Base-by-base conservation (phyloP, 257 asterid species). In the Gentiana straminea region DNA sequence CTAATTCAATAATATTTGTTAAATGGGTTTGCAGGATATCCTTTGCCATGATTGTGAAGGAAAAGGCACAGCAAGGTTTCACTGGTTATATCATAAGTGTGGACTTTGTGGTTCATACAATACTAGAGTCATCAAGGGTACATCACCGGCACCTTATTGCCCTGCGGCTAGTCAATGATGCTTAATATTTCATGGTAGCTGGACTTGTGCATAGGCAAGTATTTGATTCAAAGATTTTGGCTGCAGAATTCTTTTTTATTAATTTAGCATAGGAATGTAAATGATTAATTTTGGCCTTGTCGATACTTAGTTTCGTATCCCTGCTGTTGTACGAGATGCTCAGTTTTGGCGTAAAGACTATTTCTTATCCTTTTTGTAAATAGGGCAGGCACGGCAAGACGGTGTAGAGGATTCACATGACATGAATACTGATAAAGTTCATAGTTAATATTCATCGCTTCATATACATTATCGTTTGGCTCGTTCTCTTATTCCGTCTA, bases 21-120 rank as follows among this genome's bases (percentile, higher is more conserved):
- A 49, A 8, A 10, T 39, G 54, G 41, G 24, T 33, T 54, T 51
- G 8, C 44, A 76, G 82, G 76, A 76, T 49, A 69, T 72, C 59
- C 79, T 76, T 33, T 76, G 82, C 66, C 69, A 76, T 57, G 82
- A 76, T 50, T 76, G 82, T 37, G 79, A 66, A 51, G 53, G 34
- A 67, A 72, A 59, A 66, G 73, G 82, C 47, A 13, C 44, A 6
- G 71, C 79, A 8, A 63, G 62, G 53, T 76, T 76, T 68, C 82
- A 76, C 51, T 76, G 82, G 82, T 41, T 76, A 53, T 76, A 76
- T 55, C 82, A 76, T 56, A 76, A 72, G 55, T 76, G 82, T 51
- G 74, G 67, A 41, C 51, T 53, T 10, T 76, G 82, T 48, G 69
- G 74, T 8, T 76, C 82, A 41, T 76, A 76, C 71, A 76, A 76